Evolutionary conservation across 1,284 basidiomycete species (phyloP), one percentile per base, ranked within the genome.

Genomic region (Lentinula novae-zelandiae): DNA sequence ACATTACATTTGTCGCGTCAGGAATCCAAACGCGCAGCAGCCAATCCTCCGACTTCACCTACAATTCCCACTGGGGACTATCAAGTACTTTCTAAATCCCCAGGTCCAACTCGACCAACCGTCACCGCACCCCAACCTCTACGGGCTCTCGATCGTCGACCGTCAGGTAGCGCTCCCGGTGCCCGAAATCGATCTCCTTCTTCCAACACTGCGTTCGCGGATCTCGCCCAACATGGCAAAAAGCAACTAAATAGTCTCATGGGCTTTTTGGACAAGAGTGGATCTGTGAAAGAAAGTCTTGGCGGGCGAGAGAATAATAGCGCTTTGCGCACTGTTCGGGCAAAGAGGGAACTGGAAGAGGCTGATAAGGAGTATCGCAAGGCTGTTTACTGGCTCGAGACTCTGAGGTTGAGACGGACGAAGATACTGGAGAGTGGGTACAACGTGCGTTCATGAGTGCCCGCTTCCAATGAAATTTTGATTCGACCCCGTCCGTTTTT

Each of bases 361-460:
- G 93, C 95, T 57, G 96, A 98, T 74, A 92, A 90, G 71, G 93
- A 95, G 63, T 99, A 98, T 68, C 84, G 96, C 36, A 90, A 90
- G 65, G 94, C 86, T 39, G 87, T 99, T 34, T 92, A 98, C 73
- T 94, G 95, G 84, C 78, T 96, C 27, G 96, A 99, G 77, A 98
- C 96, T 0, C 80, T 98, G 22, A 80, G 95, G 31, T 77, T 97
- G 36, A 82, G 91, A 46, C 81, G 92, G 63, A 86, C 87, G 17
- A 95, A 95, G 75, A 92, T 90, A 42, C 76, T 96, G 46, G 87
- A 91, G 67, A 87, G 89, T 40, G 94, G 92, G 3, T 90, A 90
- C 66, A 90, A 85, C 66, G 90, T 85, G 53, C 62, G 75, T 46
- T 7, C 69, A n/a, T 15, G 27, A 34, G 33, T 59, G 44, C 13